Conservation (phyloP, 2,329 filamentous ascomycete genomes). For the Harringtonia lauricola region DNA sequence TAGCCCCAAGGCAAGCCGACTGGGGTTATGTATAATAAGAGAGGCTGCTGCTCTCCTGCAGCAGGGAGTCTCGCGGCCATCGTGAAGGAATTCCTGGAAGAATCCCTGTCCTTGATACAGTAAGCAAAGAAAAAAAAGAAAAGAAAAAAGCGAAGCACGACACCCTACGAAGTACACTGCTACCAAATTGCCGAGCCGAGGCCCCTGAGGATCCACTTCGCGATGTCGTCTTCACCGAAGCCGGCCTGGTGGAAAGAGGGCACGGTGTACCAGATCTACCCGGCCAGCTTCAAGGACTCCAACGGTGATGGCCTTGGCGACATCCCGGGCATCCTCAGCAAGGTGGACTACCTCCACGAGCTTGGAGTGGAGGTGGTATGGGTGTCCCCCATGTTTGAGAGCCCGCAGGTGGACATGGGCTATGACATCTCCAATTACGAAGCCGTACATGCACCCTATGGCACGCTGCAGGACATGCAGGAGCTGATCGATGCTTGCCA, state of each 20-base stretch:
- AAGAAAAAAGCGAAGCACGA: no score
- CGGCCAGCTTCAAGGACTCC: slow-evolving; percentile 46
- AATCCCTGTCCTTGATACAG: no score
- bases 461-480: slow-evolving; percentile 54
- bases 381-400: slow-evolving; percentile 41
- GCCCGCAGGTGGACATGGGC: slow-evolving; percentile 46
- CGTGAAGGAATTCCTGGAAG: no score
- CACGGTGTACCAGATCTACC: slow-evolving; percentile 30
- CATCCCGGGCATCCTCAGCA: slow-evolving; percentile 51
- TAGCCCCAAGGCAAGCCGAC: no score
- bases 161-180: no score
- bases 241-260: slow-evolving; percentile 14
- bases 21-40: no score
- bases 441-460: slow-evolving; percentile 41
- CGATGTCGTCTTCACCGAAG: neutral
- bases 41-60: no score
- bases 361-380: slow-evolving; percentile 53
- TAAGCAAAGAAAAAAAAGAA: no score
- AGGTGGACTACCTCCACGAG: slow-evolving; percentile 52
- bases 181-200: no score
- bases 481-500: slow-evolving; percentile 48
- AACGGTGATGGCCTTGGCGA: slow-evolving; percentile 54
- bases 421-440: slow-evolving; percentile 59
- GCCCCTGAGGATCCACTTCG: no score
- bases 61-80: no score